A percentile compares a stretch with the other conserved stretches of the same genome.
Evolutionary conservation across 1,284 basidiomycete genomes (phyloP).

Genomic region (Pyrrhoderma noxium): DNA sequence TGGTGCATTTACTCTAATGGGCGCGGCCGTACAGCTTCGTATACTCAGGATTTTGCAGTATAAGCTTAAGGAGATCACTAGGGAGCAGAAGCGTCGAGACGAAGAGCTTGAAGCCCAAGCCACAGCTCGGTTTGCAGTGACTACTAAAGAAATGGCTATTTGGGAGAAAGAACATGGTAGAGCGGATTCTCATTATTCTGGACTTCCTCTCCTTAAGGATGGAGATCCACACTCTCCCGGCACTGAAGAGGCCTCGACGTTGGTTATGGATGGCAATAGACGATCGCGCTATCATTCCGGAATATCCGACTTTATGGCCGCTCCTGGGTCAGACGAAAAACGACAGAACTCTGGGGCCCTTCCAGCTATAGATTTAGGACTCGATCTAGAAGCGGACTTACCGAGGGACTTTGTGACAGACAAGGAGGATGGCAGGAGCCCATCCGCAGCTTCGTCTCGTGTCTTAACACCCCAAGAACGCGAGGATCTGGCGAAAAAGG

Average conservation of each 20-base stretch:
- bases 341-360: constrained; percentile 52
- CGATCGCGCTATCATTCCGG: constrained; percentile 55
- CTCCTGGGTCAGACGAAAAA: constrained; percentile 49
- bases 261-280: constrained; percentile 43
- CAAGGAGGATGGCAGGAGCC: constrained; percentile 14
- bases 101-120: constrained; percentile 72
- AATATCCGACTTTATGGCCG: constrained; percentile 64
- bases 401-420: constrained; percentile 55
- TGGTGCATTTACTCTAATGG: constrained; percentile 75
- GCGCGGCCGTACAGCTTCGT: constrained; percentile 84
- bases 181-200: constrained; percentile 51
- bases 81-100: constrained; percentile 68
- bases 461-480: constrained; percentile 38
- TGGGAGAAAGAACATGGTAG: constrained; percentile 81
- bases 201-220: constrained; percentile 51
- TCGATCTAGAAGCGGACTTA: constrained; percentile 63
- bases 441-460: constrained; percentile 20
- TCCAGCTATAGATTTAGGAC: constrained; percentile 66
- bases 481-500: constrained; percentile 57
- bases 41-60: constrained; percentile 73
- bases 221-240: constrained; percentile 45
- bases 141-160: constrained; percentile 66
- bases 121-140: constrained; percentile 59
- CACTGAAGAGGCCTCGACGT: constrained; percentile 41
- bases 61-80: constrained; percentile 72